phyloP scores from a whole-genome alignment of 2,329 filamentous ascomycete genomes.

The Conoideocrella luteorostrata region DNA sequence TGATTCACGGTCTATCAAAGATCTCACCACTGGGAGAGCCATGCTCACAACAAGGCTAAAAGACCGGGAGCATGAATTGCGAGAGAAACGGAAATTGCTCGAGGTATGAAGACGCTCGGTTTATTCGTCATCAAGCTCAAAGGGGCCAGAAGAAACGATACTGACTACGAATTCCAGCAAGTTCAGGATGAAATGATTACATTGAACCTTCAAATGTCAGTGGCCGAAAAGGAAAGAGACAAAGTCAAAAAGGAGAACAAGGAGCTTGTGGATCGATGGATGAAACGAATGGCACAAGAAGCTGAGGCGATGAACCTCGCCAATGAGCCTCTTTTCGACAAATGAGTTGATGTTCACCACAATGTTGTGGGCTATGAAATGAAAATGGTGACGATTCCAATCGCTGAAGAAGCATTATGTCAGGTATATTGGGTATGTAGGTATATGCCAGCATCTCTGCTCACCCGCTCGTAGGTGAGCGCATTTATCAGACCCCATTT shows the following conservation, averaged over 20 bases:
- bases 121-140: neutral
- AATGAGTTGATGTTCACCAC: neutral
- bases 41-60: slow-evolving; percentile 59
- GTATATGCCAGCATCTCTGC: slow-evolving; percentile 19
- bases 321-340: slow-evolving; percentile 40
- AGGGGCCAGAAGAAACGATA: neutral
- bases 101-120: slow-evolving; percentile 43
- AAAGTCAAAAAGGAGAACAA: slow-evolving; percentile 77
- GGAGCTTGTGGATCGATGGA: slow-evolving; percentile 85
- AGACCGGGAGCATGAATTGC: slow-evolving; percentile 80
- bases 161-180: slow-evolving; percentile 43
- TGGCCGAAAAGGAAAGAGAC: slow-evolving; percentile 70
- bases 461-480: neutral
- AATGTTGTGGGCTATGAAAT: neutral
- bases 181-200: slow-evolving; percentile 92
- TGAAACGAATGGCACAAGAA: slow-evolving; percentile 79
- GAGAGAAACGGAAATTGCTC: slow-evolving; percentile 74
- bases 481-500: slow-evolving; percentile 1
- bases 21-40: slow-evolving; percentile 56
- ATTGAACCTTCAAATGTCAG: slow-evolving; percentile 78
- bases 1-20: slow-evolving; percentile 55
- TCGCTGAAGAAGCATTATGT: too few species aligned
- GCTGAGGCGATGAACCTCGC: slow-evolving; percentile 78
- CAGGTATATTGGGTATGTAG: slow-evolving; percentile 18
- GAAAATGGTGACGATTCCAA: neutral